These are phyloP conservation scores for Pistacia atlantica DNA, from an alignment of 345 rosid genomes.

Conservation along the genomic window DNA sequence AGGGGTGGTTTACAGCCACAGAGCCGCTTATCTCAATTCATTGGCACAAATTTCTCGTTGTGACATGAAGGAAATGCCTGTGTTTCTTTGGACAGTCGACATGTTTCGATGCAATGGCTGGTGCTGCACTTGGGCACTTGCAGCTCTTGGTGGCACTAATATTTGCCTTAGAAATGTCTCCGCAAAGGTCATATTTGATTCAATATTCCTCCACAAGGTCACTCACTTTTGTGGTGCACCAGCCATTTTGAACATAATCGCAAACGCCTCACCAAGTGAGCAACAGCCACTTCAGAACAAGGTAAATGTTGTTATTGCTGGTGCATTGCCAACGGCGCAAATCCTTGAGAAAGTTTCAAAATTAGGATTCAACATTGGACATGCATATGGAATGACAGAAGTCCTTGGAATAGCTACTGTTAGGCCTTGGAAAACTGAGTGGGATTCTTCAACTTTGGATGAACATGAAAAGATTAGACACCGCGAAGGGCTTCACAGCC, in stretches of 20 bases:
- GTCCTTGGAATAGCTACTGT: slow-evolving; percentile 48
- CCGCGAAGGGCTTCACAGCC: slow-evolving; percentile 33
- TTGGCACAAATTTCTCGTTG: slow-evolving; percentile 35
- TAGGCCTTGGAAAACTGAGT: slow-evolving; percentile 35
- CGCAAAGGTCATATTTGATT: slow-evolving; percentile 33
- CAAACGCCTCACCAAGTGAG: slow-evolving; percentile 8
- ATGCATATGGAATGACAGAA: slow-evolving; percentile 68
- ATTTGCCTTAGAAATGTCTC: slow-evolving; percentile 47
- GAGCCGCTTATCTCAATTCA: slow-evolving; percentile 56
- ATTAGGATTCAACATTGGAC: slow-evolving; percentile 44
- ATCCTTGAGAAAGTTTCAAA: slow-evolving; percentile 34
- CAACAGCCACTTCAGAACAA: slow-evolving; percentile 16
- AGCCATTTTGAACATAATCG: slow-evolving; percentile 39
- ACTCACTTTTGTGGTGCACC: slow-evolving; percentile 57
- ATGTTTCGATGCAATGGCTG: slow-evolving; percentile 78
- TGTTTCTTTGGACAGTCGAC: slow-evolving; percentile 63
- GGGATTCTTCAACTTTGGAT: neutral
- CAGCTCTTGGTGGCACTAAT: slow-evolving; percentile 54
- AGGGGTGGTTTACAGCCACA: slow-evolving; percentile 58
- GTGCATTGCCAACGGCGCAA: slow-evolving; percentile 27
- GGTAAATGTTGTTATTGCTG: slow-evolving; percentile 45
- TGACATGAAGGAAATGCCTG: slow-evolving; percentile 35
- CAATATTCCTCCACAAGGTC: slow-evolving; percentile 36
- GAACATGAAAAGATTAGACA: slow-evolving; percentile 9
- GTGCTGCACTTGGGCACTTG: slow-evolving; percentile 64